Percentiles rank a stretch among this genome's conserved stretches.
phyloP scores from a whole-genome alignment of 2,329 filamentous ascomycete species.

The Talaromyces sp. region DNA sequence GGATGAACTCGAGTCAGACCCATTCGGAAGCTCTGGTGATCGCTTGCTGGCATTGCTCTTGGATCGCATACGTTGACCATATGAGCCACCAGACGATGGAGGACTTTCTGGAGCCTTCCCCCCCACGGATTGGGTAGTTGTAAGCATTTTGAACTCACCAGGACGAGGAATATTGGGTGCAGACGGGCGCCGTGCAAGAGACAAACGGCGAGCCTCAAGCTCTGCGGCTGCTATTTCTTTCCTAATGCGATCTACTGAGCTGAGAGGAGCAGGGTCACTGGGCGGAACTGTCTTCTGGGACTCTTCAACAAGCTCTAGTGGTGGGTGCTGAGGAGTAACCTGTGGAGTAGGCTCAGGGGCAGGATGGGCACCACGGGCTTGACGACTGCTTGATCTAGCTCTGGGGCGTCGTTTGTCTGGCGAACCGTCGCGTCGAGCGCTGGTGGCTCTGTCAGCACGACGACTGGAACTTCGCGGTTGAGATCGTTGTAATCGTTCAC shows the following conservation, averaged over 20 bases:
- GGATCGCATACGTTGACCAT: slow-evolving; percentile 29
- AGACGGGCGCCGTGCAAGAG: slow-evolving; percentile 73
- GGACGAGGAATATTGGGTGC: slow-evolving; percentile 78
- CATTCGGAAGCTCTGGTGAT: slow-evolving; percentile 36
- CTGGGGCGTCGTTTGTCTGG: slow-evolving; percentile 39
- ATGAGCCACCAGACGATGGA: slow-evolving; percentile 25
- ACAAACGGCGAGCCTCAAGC: slow-evolving; percentile 81
- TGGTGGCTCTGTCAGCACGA: slow-evolving; percentile 39
- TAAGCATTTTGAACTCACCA: slow-evolving; percentile 42
- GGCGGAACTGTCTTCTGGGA: slow-evolving; percentile 17
- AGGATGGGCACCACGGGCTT: slow-evolving; percentile 11
- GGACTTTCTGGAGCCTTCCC: slow-evolving; percentile 40
- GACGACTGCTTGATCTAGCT: slow-evolving; percentile 32
- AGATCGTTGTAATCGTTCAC: slow-evolving; percentile 41
- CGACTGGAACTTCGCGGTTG: slow-evolving; percentile 50
- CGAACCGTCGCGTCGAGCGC: slow-evolving; percentile 40
- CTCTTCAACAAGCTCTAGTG: slow-evolving; percentile 16
- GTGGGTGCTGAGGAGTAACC: not conserved
- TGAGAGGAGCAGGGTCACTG: slow-evolving; percentile 18
- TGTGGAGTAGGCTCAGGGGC: slow-evolving; percentile 5
- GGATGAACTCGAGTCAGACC: slow-evolving; percentile 34
- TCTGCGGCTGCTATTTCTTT: slow-evolving; percentile 77
- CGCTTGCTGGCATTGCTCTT: slow-evolving; percentile 28
- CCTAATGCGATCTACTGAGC: slow-evolving; percentile 61
- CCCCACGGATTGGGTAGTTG: slow-evolving; percentile 33